These are phyloP conservation scores for Hordeum vulgare DNA, from an alignment of 176 grass and related monocot genomes.

Conservation along the genomic window MorexV3_pseudomolecules_assembly NC_058518.1:428373153-428373652, in stretches of 20 bases:
- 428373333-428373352: background rate
- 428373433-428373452: background rate
- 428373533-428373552: background rate
- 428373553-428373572: constrained; percentile 1
- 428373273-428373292: background rate
- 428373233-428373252: background rate
- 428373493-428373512: background rate
- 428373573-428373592: background rate
- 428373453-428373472: background rate
- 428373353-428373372: background rate
- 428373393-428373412: background rate
- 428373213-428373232: background rate
- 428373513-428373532: constrained; percentile 18
- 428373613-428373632: constrained; percentile 4
- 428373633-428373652: constrained; percentile 12
- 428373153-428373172: background rate
- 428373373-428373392: background rate
- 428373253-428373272: background rate
- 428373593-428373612: background rate
- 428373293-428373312: background rate
- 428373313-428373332: background rate
- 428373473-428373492: background rate
- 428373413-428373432: background rate
- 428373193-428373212: background rate
- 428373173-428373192: background rate